A percentile compares a stretch with the other conserved stretches of the same genome.
Conservation (phyloP, 352 stramenopile species). For the Phytophthora meadii region DNA sequence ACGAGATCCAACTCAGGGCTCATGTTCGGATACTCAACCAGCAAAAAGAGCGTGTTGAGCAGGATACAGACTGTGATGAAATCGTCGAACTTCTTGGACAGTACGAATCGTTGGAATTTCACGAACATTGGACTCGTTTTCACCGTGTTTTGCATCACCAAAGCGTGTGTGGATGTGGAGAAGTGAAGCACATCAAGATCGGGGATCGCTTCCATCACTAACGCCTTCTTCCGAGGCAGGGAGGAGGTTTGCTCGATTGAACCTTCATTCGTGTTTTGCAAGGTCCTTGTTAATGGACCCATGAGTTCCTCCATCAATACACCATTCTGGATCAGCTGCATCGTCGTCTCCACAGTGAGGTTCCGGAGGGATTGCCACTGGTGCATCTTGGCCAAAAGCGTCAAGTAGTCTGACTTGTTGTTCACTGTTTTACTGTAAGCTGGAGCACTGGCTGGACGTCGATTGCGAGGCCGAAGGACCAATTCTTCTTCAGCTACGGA, state of each 20-base stretch:
- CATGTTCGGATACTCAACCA: constrained; percentile 79
- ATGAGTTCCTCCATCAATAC: constrained; percentile 58
- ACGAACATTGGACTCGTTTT: constrained; percentile 27
- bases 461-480: constrained; percentile 2
- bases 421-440: constrained; percentile 27
- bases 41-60: constrained; percentile 68
- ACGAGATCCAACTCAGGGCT: constrained; percentile 29
- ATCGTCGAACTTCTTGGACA: constrained; percentile 81
- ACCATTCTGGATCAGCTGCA: constrained; percentile 68
- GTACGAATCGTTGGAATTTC: constrained; percentile 55
- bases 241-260: background rate
- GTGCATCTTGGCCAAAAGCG: constrained; percentile 44
- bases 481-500: constrained; percentile 8
- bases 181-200: constrained; percentile 29
- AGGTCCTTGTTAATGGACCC: constrained; percentile 36
- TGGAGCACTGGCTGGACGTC: constrained; percentile 26
- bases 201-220: constrained; percentile 30
- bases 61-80: constrained; percentile 74
- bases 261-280: constrained; percentile 13
- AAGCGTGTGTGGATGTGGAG: constrained; percentile 34
- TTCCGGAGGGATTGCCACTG: constrained; percentile 64
- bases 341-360: constrained; percentile 68
- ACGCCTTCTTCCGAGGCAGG: constrained; percentile 29
- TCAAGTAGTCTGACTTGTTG: constrained; percentile 32
- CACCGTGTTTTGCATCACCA: constrained; percentile 32